These are phyloP conservation scores for Leishmania martiniquensis DNA, from an alignment of 208 protist genomes.

Conservation along the genomic window DNA sequence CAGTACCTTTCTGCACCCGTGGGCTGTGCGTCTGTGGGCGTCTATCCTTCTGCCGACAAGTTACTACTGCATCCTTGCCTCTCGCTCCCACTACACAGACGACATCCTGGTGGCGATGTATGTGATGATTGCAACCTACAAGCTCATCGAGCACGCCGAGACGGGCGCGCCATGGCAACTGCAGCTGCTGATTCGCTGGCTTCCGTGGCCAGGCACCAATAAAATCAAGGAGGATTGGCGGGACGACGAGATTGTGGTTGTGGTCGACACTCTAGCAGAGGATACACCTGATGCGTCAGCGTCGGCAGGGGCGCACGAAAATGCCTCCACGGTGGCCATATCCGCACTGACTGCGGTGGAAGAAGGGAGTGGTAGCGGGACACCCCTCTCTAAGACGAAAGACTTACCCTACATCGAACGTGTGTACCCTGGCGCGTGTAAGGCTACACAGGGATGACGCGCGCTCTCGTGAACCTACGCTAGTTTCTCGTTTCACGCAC, in stretches of 20 bases:
- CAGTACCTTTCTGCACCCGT: conserved; percentile 62
- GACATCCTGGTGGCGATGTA: conserved; percentile 79
- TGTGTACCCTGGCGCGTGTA: background rate
- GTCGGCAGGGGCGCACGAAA: background rate
- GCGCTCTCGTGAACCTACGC: background rate
- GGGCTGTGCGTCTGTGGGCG: conserved; percentile 39
- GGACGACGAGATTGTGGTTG: conserved; percentile 16
- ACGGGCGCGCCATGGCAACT: conserved; percentile 79
- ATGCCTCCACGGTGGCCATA: too few species aligned
- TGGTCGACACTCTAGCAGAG: background rate
- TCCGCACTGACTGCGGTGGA: background rate
- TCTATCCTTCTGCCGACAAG: conserved; percentile 44
- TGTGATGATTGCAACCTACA: conserved; percentile 63
- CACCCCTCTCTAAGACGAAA: background rate
- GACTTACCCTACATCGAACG: background rate
- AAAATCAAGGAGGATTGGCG: conserved; percentile 15
- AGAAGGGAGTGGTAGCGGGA: background rate
- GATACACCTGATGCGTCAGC: background rate
- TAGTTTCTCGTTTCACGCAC: background rate
- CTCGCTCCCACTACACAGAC: conserved; percentile 90
- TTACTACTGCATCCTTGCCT: conserved; percentile 80
- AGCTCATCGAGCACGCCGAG: conserved; percentile 49
- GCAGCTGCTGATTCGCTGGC: conserved; percentile 80
- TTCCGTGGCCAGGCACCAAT: conserved; percentile 60
- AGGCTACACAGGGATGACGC: background rate